Percentiles rank a stretch among this genome's conserved stretches.
Evolutionary conservation across 805 yeast genomes (phyloP).

Genomic region (Starmera amethionina): DNA sequence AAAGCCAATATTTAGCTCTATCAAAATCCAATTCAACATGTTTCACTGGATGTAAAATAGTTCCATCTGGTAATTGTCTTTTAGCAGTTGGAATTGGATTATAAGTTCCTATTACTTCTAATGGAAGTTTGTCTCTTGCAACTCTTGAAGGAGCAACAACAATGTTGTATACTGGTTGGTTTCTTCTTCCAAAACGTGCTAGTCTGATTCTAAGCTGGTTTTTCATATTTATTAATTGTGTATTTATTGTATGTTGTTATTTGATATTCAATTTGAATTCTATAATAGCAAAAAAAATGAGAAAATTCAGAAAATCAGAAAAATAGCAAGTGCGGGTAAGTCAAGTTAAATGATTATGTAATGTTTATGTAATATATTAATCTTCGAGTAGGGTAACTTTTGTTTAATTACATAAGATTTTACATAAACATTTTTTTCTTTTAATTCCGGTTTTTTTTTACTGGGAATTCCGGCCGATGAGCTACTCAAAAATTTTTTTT

Average conservation of each 20-base stretch:
- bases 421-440: too few relatives aligned
- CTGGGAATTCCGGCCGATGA: background rate
- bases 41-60: slow-evolving; percentile 55
- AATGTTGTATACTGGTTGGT: slow-evolving; percentile 83
- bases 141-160: slow-evolving; percentile 70
- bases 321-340: too few relatives aligned
- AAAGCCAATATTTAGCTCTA: slow-evolving; percentile 91
- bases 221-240: slow-evolving; percentile 11
- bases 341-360: too few relatives aligned
- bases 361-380: too few relatives aligned
- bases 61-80: slow-evolving; percentile 43
- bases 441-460: too few relatives aligned
- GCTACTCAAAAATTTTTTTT: slow-evolving; percentile 1
- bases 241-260: too few relatives aligned
- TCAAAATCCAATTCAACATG: slow-evolving; percentile 79
- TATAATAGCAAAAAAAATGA: too few relatives aligned
- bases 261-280: too few relatives aligned
- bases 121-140: slow-evolving; percentile 84
- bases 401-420: too few relatives aligned
- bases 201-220: slow-evolving; percentile 81
- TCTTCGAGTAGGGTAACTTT: too few relatives aligned
- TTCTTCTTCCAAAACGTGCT: slow-evolving; percentile 86
- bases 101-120: slow-evolving; percentile 92
- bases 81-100: slow-evolving; percentile 72
- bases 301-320: too few relatives aligned